Percentiles rank a stretch among this genome's conserved stretches.
phyloP scores from a whole-genome alignment of 176 grass and related monocot genomes.

The Alopecurus myosuroides region DNA sequence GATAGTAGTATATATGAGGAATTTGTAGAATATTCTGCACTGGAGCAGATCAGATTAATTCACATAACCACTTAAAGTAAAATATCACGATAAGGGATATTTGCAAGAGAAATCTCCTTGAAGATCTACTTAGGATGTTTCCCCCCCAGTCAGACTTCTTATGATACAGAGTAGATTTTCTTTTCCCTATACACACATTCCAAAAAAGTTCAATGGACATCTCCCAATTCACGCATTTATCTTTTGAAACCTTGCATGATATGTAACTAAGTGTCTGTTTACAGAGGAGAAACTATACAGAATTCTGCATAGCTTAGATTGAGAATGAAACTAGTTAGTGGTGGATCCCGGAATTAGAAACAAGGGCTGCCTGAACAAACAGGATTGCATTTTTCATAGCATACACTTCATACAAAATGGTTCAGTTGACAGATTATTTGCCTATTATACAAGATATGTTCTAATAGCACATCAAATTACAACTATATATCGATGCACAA shows the following conservation, averaged over 20 bases:
- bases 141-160: background rate
- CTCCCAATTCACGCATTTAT: background rate
- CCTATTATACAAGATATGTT: background rate
- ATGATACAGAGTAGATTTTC: background rate
- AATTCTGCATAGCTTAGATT: background rate
- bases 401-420: background rate
- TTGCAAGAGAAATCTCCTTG: background rate
- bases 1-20: slow-evolving; percentile 12
- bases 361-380: background rate
- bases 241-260: background rate
- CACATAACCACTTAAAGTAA: background rate
- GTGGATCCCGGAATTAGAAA: background rate
- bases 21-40: background rate
- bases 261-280: background rate
- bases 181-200: background rate
- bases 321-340: background rate
- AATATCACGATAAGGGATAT: background rate
- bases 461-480: background rate
- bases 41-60: slow-evolving; percentile 2
- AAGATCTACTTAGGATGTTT: slow-evolving; percentile 6
- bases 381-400: background rate
- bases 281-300: background rate
- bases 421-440: background rate
- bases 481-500: background rate
- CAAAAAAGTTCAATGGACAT: background rate